A percentile compares a stretch with the other conserved stretches of the same genome.
Conservation (phyloP, 176 grass and related monocot species). For the Otatea glauca region DNA sequence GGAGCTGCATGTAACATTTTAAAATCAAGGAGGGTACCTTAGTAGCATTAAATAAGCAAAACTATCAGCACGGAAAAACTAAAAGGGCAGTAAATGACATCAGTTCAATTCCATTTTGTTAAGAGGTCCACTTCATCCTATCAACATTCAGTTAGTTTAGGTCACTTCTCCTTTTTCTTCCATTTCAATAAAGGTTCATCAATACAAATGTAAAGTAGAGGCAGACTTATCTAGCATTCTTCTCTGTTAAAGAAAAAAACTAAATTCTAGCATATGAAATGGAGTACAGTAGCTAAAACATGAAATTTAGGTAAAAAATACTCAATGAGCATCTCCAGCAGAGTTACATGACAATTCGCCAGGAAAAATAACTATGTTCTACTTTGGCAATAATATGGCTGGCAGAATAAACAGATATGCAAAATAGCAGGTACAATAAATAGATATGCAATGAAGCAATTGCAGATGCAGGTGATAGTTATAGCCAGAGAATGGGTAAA, state of each 20-base stretch:
- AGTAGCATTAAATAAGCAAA: conserved; percentile 37
- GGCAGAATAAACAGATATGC: conserved; percentile 34
- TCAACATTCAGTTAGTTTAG: conserved; percentile 31
- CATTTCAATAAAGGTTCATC: conserved; percentile 34
- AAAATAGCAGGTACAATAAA: conserved; percentile 8
- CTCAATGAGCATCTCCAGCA: conserved; percentile 16
- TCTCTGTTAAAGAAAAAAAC: not conserved
- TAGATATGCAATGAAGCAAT: conserved; percentile 9
- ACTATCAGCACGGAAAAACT: conserved; percentile 29
- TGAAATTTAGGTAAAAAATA: not conserved
- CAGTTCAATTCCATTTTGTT: conserved; percentile 20
- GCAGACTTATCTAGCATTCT: conserved; percentile 26
- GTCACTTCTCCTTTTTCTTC: conserved; percentile 1
- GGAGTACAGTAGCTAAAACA: conserved; percentile 3
- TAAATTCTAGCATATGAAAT: conserved; percentile 40
- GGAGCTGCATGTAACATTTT: conserved; percentile 52
- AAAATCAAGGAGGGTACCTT: conserved; percentile 36
- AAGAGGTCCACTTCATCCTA: conserved; percentile 30
- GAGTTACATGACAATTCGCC: not conserved
- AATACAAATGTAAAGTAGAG: conserved; percentile 14
- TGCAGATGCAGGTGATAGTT: not conserved
- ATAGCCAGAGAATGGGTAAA: conserved; percentile 10
- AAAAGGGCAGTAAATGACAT: conserved; percentile 30
- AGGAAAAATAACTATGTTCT: not conserved
- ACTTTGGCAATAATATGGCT: conserved; percentile 5